These are phyloP conservation scores for Antitrichia curtipendula DNA, from an alignment of 225 moss, liverwort and hornwort genomes.

Conservation along the genomic window DNA sequence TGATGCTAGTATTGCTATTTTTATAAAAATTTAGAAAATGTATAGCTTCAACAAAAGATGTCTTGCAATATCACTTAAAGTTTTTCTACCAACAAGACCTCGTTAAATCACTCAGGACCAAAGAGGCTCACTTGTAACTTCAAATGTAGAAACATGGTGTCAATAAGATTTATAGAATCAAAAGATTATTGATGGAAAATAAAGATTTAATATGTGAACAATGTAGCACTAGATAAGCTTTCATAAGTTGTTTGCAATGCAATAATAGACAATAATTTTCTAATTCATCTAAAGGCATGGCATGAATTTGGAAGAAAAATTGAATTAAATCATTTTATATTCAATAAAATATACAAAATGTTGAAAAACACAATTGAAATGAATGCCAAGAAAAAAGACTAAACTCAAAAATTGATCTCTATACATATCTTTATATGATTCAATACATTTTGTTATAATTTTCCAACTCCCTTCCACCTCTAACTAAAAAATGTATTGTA, in stretches of 20 bases:
- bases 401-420: neutral
- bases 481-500: too few relatives aligned
- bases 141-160: fast-evolving
- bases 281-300: neutral
- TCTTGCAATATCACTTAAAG: too few relatives aligned
- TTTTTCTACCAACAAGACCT: too few relatives aligned
- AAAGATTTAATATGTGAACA: neutral
- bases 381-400: too few relatives aligned
- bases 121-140: too few relatives aligned
- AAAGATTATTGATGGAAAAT: neutral
- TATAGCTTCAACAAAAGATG: too few relatives aligned
- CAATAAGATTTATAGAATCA: neutral
- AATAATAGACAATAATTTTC: neutral
- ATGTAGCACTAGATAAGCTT: neutral
- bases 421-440: neutral
- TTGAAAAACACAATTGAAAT: too few relatives aligned
- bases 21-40: too few relatives aligned
- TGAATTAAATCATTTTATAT: neutral
- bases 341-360: neutral
- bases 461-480: too few relatives aligned
- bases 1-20: too few relatives aligned
- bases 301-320: neutral
- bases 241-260: neutral
- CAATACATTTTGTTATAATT: too few relatives aligned
- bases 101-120: too few relatives aligned